These are phyloP conservation scores for Magnolia officinalis DNA, from an alignment of 164 flowering plant genomes.

Conservation along the genomic window DNA sequence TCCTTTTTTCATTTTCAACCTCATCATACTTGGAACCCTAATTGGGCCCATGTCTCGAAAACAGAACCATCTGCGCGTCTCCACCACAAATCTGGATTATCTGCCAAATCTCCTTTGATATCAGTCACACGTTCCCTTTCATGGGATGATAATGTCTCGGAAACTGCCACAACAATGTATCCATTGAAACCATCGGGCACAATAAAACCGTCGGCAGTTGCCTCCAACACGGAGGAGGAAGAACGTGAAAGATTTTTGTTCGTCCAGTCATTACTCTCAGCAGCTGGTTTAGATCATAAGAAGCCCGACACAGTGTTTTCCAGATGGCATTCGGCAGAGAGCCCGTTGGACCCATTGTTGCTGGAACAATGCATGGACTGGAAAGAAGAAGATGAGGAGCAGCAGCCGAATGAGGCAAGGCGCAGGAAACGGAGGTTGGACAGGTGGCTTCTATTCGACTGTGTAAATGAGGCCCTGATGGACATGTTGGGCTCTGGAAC, in stretches of 20 bases:
- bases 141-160: slow-evolving; percentile 57
- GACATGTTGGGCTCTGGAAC: slow-evolving; percentile 35
- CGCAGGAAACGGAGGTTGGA: slow-evolving; percentile 62
- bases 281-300: slow-evolving; percentile 44
- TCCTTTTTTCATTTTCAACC: neutral
- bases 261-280: slow-evolving; percentile 52
- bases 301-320: slow-evolving; percentile 26
- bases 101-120: slow-evolving; percentile 77
- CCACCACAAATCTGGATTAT: slow-evolving; percentile 43
- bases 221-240: slow-evolving; percentile 29
- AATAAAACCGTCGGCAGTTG: slow-evolving; percentile 17
- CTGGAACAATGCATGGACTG: slow-evolving; percentile 47
- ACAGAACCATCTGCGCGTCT: slow-evolving; percentile 31
- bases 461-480: slow-evolving; percentile 66
- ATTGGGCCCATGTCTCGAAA: neutral
- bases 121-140: slow-evolving; percentile 72
- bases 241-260: slow-evolving; percentile 49
- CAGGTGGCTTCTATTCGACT: slow-evolving; percentile 69
- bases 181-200: slow-evolving; percentile 14
- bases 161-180: slow-evolving; percentile 20
- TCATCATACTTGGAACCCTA: neutral
- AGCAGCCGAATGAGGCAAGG: slow-evolving; percentile 40
- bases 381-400: slow-evolving; percentile 31
- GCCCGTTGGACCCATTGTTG: slow-evolving; percentile 70
- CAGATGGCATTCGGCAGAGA: slow-evolving; percentile 68